Evolutionary conservation across 1,284 basidiomycete genomes (phyloP).

Genomic region (Meira miltonrushii): DNA sequence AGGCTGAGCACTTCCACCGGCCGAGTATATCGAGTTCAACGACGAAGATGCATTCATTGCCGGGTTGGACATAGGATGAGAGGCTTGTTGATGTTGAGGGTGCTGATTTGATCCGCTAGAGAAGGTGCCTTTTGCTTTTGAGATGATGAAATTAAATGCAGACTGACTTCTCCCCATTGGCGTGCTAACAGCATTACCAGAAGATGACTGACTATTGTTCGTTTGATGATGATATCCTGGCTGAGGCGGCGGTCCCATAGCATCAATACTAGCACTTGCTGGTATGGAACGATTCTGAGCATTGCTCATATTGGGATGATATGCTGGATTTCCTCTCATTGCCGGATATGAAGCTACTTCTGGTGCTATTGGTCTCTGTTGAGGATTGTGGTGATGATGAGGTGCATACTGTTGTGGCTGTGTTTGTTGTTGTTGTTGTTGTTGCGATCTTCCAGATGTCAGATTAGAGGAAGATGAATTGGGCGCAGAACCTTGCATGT

Average conservation of each 20-base stretch:
- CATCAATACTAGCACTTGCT: neutral
- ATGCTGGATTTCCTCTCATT: too few species aligned
- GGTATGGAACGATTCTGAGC: neutral
- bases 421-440: conserved; percentile 2
- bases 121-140: conserved; percentile 42
- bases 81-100: conserved; percentile 23
- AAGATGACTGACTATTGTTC: too few species aligned
- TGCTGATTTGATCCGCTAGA: conserved; percentile 29
- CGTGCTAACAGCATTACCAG: neutral
- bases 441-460: neutral
- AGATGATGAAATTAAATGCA: conserved; percentile 43
- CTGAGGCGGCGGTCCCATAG: neutral
- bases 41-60: conserved; percentile 3
- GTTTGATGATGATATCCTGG: neutral
- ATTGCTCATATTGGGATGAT: too few species aligned
- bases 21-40: neutral
- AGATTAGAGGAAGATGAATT: neutral
- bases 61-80: neutral
- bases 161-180: conserved; percentile 38
- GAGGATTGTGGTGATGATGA: neutral
- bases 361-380: neutral
- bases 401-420: neutral
- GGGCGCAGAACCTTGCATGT: too few species aligned
- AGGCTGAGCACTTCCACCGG: neutral
- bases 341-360: neutral